Conservation (phyloP, 495 filamentous ascomycete species). For the Neohortaea acidophila region DNA sequence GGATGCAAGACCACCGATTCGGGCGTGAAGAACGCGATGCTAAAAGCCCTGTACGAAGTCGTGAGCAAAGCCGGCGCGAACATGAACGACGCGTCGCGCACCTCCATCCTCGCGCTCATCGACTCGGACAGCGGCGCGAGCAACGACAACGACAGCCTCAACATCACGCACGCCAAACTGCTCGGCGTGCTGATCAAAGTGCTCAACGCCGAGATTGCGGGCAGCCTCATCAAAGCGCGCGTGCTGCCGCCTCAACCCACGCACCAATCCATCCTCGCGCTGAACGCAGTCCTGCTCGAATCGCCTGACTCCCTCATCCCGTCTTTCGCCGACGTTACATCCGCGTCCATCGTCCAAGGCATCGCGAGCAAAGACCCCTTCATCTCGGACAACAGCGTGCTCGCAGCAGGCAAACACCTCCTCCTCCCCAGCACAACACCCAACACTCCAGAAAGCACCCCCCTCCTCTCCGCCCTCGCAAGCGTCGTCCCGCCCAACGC, state of each 20-base stretch:
- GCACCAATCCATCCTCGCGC: slow-evolving; percentile 54
- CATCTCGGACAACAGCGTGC: slow-evolving; percentile 74
- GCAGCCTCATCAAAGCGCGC: slow-evolving; percentile 60
- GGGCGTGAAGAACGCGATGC: slow-evolving; percentile 90
- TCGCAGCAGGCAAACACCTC: slow-evolving; percentile 91
- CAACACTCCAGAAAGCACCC: slow-evolving; percentile 54
- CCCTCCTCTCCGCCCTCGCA: slow-evolving; percentile 62
- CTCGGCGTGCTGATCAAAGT: slow-evolving; percentile 80
- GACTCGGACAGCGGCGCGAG: slow-evolving; percentile 54
- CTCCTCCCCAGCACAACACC: slow-evolving; percentile 45
- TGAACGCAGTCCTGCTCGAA: slow-evolving; percentile 79
- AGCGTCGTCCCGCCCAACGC: slow-evolving; percentile 58
- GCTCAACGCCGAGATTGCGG: slow-evolving; percentile 49
- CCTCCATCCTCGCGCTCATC: slow-evolving; percentile 67
- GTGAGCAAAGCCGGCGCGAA: slow-evolving; percentile 84
- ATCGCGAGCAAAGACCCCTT: slow-evolving; percentile 59
- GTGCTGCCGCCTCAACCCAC: slow-evolving; percentile 58
- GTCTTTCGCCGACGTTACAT: slow-evolving; percentile 51
- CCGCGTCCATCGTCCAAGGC: slow-evolving; percentile 62
- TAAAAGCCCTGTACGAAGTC: slow-evolving; percentile 92
- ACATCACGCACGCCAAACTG: slow-evolving; percentile 74
- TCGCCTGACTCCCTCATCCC: slow-evolving; percentile 52
- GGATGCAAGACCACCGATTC: slow-evolving; percentile 79
- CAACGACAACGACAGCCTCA: slow-evolving; percentile 57
- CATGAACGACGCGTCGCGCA: slow-evolving; percentile 81